These are phyloP conservation scores for Termitomyces sp. DNA, from an alignment of 1,284 basidiomycete species.

Conservation along the genomic window DNA sequence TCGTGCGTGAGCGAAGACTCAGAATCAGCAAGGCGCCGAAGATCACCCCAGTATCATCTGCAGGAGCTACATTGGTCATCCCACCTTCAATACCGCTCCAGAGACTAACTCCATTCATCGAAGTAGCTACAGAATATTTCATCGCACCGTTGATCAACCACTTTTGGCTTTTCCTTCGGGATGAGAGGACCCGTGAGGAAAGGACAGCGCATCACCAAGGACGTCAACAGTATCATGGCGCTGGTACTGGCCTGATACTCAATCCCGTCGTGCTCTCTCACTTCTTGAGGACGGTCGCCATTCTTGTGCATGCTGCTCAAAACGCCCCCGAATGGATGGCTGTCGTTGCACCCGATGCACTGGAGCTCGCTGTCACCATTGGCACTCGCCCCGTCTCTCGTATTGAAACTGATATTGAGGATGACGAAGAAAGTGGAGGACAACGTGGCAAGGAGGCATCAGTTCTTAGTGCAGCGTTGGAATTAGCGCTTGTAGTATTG, in stretches of 20 bases:
- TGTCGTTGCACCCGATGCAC: slow-evolving; percentile 72
- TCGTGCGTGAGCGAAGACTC: slow-evolving; percentile 74
- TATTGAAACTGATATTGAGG: slow-evolving; percentile 38
- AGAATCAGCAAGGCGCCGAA: slow-evolving; percentile 49
- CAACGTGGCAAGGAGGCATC: slow-evolving; percentile 46
- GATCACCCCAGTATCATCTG: slow-evolving; percentile 37
- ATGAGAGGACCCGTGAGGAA: slow-evolving; percentile 71
- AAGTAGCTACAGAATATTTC: slow-evolving; percentile 81
- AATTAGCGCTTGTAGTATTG: slow-evolving; percentile 72
- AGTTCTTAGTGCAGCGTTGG: slow-evolving; percentile 70
- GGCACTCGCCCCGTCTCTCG: slow-evolving; percentile 62
- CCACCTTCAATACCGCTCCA: slow-evolving; percentile 9
- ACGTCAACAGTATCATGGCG: slow-evolving; percentile 56
- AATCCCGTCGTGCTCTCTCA: slow-evolving; percentile 71
- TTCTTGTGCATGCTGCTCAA: slow-evolving; percentile 79
- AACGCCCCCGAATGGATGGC: slow-evolving; percentile 77
- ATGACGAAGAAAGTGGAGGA: slow-evolving; percentile 24
- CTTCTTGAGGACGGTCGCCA: slow-evolving; percentile 69
- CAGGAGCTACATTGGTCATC: slow-evolving; percentile 13
- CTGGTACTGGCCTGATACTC: slow-evolving; percentile 78
- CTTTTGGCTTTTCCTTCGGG: slow-evolving; percentile 87
- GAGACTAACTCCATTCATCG: slow-evolving; percentile 50
- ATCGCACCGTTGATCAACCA: slow-evolving; percentile 84
- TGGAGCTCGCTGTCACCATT: slow-evolving; percentile 79
- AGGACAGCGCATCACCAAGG: slow-evolving; percentile 49